Conservation (phyloP, 352 stramenopile species). For the Phytopythium helicoides region DNA sequence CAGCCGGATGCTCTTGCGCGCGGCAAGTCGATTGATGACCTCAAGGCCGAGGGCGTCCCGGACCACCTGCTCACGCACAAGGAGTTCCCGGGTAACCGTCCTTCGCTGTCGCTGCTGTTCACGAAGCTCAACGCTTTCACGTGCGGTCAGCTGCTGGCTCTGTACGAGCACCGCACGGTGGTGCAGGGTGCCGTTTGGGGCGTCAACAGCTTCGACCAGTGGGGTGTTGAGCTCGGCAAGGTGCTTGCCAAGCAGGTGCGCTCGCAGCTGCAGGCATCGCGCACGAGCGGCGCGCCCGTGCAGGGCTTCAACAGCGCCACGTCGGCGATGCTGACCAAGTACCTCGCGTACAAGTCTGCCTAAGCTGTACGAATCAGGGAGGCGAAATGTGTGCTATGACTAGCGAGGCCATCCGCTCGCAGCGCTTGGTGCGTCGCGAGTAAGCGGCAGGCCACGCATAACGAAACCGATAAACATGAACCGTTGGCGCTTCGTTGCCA, state of each 20-base stretch:
- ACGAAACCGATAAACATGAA: too few species aligned
- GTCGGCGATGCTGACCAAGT: slow-evolving; percentile 90
- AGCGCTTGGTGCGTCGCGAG: neutral
- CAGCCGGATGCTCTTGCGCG: slow-evolving; percentile 97
- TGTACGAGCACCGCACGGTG: slow-evolving; percentile 98
- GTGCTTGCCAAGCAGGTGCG: slow-evolving; percentile 96
- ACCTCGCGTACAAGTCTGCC: slow-evolving; percentile 79
- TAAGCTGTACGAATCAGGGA: slow-evolving; percentile 15
- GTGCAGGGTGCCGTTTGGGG: slow-evolving; percentile 98
- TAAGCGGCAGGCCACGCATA: too few species aligned
- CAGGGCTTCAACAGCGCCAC: slow-evolving; percentile 96
- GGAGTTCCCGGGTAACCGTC: slow-evolving; percentile 96
- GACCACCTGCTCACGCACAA: slow-evolving; percentile 94
- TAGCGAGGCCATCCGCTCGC: neutral
- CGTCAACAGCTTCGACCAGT: slow-evolving; percentile 99
- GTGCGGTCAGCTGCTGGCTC: slow-evolving; percentile 94
- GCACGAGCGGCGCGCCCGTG: slow-evolving; percentile 70
- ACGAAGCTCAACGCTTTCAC: slow-evolving; percentile 95
- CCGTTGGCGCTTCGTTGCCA: too few species aligned
- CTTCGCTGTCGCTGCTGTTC: slow-evolving; percentile 96
- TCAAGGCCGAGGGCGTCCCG: slow-evolving; percentile 92
- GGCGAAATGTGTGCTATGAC: too few species aligned
- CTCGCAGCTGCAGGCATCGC: slow-evolving; percentile 81
- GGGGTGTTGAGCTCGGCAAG: slow-evolving; percentile 98
- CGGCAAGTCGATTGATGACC: slow-evolving; percentile 94